Evolutionary conservation across 2,329 filamentous ascomycete genomes (phyloP).

Genomic region (Lecanicillium sp.): DNA sequence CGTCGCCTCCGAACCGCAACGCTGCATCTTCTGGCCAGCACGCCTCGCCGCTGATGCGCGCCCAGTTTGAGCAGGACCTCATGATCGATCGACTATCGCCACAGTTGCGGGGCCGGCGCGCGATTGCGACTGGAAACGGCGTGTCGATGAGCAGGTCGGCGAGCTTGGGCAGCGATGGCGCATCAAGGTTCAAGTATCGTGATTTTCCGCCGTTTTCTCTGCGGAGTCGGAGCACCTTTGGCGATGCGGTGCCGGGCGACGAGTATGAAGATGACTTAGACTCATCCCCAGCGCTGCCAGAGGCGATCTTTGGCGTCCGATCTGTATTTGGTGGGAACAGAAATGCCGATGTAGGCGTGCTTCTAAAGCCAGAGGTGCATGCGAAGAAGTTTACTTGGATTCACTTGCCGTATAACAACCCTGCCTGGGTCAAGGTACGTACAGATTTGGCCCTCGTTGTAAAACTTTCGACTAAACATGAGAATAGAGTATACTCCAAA

Average conservation of each 20-base stretch:
- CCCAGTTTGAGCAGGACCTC: constrained; percentile 33
- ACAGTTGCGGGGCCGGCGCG: constrained; percentile 23
- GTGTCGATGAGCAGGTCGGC: constrained; percentile 30
- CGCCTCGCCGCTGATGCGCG: constrained; percentile 28
- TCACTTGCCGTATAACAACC: constrained; percentile 52
- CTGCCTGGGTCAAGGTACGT: constrained; percentile 50
- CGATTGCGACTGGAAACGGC: constrained; percentile 15
- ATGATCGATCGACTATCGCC: constrained; percentile 33
- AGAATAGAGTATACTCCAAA: constrained; percentile 37
- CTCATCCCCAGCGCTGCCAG: constrained; percentile 27
- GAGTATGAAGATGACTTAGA: constrained; percentile 22
- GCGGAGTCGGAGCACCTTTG: constrained; percentile 27
- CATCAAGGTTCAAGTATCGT: constrained; percentile 26
- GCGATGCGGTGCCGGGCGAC: constrained; percentile 15
- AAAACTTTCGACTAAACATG: no score
- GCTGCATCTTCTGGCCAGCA: constrained; percentile 25
- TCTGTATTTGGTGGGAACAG: neutral
- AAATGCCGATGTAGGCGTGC: constrained; percentile 19
- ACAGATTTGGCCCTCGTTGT: no score
- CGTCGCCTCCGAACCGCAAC: constrained; percentile 23
- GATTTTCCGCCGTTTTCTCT: constrained; percentile 32
- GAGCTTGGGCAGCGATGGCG: constrained; percentile 27
- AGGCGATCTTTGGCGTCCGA: constrained; percentile 27
- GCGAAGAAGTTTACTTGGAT: constrained; percentile 51
- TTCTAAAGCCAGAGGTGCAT: constrained; percentile 28